phyloP scores from a whole-genome alignment of 352 stramenopile genomes.

The Phytophthora megakarya region DNA sequence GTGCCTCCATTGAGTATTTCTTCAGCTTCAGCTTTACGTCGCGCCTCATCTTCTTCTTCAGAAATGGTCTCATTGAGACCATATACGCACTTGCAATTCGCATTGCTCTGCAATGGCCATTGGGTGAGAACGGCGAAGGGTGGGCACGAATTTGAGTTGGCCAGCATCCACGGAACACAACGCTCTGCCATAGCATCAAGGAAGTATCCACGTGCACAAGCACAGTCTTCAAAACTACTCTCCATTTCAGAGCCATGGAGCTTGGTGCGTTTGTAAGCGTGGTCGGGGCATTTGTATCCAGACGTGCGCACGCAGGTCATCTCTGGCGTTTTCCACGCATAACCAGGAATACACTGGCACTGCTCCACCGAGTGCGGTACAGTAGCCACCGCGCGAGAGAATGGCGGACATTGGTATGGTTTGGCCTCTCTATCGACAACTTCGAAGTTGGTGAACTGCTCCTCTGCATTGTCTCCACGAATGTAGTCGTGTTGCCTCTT shows the following conservation, averaged over 20 bases:
- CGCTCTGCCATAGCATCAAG: conserved; percentile 54
- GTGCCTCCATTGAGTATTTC: conserved; percentile 14
- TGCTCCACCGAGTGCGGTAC: conserved; percentile 73
- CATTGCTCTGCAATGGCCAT: conserved; percentile 78
- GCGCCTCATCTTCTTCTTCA: conserved; percentile 19
- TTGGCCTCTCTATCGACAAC: conserved; percentile 21
- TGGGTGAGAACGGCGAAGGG: conserved; percentile 61
- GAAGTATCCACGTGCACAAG: conserved; percentile 70
- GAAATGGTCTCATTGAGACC: conserved; percentile 43
- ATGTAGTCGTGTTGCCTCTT: conserved; percentile 25
- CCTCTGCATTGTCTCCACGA: conserved; percentile 18
- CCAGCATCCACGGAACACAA: conserved; percentile 73
- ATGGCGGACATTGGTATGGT: conserved; percentile 62
- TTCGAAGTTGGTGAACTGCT: conserved; percentile 33
- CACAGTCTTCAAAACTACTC: conserved; percentile 64
- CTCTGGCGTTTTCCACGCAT: conserved; percentile 71
- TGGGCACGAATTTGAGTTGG: conserved; percentile 71
- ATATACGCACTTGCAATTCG: conserved; percentile 79
- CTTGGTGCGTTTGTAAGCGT: conserved; percentile 49
- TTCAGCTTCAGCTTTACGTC: conserved; percentile 22
- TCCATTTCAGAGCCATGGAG: conserved; percentile 38
- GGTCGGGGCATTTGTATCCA: conserved; percentile 62
- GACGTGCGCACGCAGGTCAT: conserved; percentile 67
- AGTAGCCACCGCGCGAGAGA: conserved; percentile 55
- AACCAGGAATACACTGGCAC: conserved; percentile 77